phyloP scores from a whole-genome alignment of 371 early-diverging fungal genomes.

The Lichtheimia corymbifera region DNA sequence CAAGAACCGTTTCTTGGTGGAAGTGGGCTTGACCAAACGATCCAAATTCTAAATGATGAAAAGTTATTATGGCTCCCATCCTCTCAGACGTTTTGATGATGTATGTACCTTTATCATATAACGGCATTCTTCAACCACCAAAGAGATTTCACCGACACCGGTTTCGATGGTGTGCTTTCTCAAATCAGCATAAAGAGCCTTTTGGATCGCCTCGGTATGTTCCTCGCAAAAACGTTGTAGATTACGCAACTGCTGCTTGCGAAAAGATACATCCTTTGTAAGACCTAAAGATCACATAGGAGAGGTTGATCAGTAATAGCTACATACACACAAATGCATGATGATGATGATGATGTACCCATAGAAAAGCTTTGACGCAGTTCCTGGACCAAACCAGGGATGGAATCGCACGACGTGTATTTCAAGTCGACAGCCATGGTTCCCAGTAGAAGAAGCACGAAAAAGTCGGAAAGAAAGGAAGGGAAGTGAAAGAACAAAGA shows the following conservation, averaged over 20 bases:
- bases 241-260: constrained; percentile 75
- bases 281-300: constrained; percentile 29
- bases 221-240: constrained; percentile 68
- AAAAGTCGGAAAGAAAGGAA: constrained; percentile 4
- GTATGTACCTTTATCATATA: constrained; percentile 46
- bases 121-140: constrained; percentile 69
- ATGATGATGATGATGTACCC: constrained; percentile 20
- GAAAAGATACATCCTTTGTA: constrained; percentile 60
- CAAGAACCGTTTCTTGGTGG: constrained; percentile 32
- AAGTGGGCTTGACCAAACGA: constrained; percentile 26
- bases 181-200: constrained; percentile 77
- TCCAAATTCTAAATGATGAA: constrained; percentile 39
- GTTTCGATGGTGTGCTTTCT: constrained; percentile 57
- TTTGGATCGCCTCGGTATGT: constrained; percentile 57
- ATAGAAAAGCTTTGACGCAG: constrained; percentile 54
- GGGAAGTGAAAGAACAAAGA: constrained; percentile 2
- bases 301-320: no score
- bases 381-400: constrained; percentile 41
- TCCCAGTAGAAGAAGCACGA: constrained; percentile 1
- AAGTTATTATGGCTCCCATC: background rate
- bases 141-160: constrained; percentile 59
- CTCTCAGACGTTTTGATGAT: background rate
- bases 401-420: constrained; percentile 29
- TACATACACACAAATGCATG: background rate
- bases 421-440: constrained; percentile 20